Evolutionary conservation across 352 stramenopile genomes (phyloP).

Genomic region (Phytophthora aleatoria): DNA sequence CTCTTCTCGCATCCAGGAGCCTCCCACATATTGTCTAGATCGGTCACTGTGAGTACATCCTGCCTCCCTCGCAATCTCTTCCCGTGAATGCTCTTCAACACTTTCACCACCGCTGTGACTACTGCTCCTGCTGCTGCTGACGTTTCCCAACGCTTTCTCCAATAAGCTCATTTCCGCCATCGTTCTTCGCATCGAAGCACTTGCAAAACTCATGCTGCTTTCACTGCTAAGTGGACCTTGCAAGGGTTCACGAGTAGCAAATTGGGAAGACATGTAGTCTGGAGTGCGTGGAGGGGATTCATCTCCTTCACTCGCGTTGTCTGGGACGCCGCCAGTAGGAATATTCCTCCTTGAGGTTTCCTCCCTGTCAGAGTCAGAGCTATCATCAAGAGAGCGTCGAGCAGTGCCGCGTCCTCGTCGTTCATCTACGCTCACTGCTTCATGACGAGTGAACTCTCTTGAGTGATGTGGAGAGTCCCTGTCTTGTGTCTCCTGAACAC

Average conservation of each 20-base stretch:
- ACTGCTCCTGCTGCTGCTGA: constrained; percentile 68
- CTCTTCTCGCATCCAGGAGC: not conserved
- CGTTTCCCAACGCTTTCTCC: constrained; percentile 67
- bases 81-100: constrained; percentile 1
- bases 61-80: constrained; percentile 9
- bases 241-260: constrained; percentile 1
- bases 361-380: constrained; percentile 13
- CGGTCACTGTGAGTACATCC: constrained; percentile 4
- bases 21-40: not conserved
- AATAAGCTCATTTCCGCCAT: constrained; percentile 69
- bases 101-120: constrained; percentile 11
- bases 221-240: constrained; percentile 26
- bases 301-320: constrained; percentile 3
- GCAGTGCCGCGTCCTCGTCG: not conserved
- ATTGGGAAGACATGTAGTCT: constrained; percentile 11
- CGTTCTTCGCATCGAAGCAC: constrained; percentile 49
- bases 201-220: constrained; percentile 55
- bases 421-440: constrained; percentile 3
- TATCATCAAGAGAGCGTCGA: constrained; percentile 10
- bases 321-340: constrained; percentile 6
- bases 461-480: not conserved
- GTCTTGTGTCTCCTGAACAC: not conserved
- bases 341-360: constrained; percentile 12
- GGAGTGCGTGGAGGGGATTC: constrained; percentile 12
- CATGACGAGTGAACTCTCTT: constrained; percentile 1